Base-by-base conservation (phyloP, 2,329 filamentous ascomycete genomes). In the Penicillium sp. region DNA sequence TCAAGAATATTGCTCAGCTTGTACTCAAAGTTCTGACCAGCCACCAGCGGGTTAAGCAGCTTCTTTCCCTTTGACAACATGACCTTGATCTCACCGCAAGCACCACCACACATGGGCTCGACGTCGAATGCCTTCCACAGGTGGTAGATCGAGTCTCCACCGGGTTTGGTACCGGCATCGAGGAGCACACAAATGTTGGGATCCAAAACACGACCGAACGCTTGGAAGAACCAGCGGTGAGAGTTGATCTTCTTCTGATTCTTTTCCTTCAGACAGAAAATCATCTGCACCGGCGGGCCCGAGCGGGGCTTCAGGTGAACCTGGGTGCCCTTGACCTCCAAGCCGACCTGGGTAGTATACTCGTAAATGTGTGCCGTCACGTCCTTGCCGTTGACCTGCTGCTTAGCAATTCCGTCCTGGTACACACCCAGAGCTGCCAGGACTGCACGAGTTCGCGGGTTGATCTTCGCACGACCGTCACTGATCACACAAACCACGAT, bases 181-280 rank as follows among this genome's bases (percentile, higher is more conserved):
- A 99, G 84, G 46, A 99, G 81, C 10, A 97, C 92, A 67, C 94
- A 97, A 62, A 99, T 95, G 66, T 97, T 97, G 35, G 94, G 94
- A 57, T 97, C 88, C 40, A 99, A 76, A 3, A 97, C 89, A 20
- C 86, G 84, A 28, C 94, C 94, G 70, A 99, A 99, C 0, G 92
- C 94, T 63, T 95, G 88, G 81, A 99, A 99, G 77, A 99, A 97
- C 94, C 94, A 99, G 70, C 94, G 81, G 72, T 99, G 94, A 0
- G 94, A 97, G 71, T 99, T 99, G 82, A 99, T 99, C 81, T 99
- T 99, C 80, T 99, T 99, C 77, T 96, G 92, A 70, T 99, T 99
- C 83, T 96, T 97, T 70, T 99, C 94, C 78, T 99, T 99, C 55
- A 99, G 74, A 71, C 94, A 99, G 79, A 99, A 99, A 4, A 99